Conservation (phyloP, 176 grass and related monocot species). For the Lolium rigidum region DNA sequence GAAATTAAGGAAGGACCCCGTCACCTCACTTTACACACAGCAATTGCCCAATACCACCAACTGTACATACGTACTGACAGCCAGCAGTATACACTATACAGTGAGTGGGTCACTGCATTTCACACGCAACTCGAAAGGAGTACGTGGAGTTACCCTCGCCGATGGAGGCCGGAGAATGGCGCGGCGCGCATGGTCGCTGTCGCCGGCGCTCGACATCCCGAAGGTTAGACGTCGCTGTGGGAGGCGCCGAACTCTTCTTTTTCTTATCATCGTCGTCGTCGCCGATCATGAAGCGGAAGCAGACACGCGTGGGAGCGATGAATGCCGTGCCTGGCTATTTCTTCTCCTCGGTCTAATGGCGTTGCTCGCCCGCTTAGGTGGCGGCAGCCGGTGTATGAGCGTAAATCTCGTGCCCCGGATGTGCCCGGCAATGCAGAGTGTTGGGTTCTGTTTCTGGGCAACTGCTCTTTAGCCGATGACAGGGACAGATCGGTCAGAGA, state of each 20-base stretch:
- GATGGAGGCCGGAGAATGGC: not conserved
- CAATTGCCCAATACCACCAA: not conserved
- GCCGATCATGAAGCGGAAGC: conserved; percentile 30
- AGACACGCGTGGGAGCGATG: conserved; percentile 5
- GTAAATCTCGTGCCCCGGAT: not conserved
- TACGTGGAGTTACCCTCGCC: not conserved
- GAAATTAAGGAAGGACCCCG: not conserved
- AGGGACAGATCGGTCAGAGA: not conserved
- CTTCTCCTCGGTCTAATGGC: not conserved
- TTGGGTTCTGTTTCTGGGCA: not conserved
- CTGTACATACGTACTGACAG: not conserved
- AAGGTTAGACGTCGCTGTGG: conserved; percentile 58
- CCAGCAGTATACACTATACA: not conserved
- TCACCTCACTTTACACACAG: not conserved
- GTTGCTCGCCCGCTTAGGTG: not conserved
- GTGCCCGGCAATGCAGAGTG: not conserved
- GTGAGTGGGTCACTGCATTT: not conserved
- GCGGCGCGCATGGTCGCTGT: not conserved
- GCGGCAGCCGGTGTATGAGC: not conserved
- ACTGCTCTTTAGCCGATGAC: not conserved
- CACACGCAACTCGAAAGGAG: not conserved
- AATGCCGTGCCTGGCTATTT: conserved; percentile 45
- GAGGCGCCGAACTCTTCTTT: conserved; percentile 37
- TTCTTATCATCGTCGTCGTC: not conserved
- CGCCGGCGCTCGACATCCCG: conserved; percentile 35